phyloP scores from a whole-genome alignment of 192 early-diverging fungal species.

The Gigaspora rosea region DNA sequence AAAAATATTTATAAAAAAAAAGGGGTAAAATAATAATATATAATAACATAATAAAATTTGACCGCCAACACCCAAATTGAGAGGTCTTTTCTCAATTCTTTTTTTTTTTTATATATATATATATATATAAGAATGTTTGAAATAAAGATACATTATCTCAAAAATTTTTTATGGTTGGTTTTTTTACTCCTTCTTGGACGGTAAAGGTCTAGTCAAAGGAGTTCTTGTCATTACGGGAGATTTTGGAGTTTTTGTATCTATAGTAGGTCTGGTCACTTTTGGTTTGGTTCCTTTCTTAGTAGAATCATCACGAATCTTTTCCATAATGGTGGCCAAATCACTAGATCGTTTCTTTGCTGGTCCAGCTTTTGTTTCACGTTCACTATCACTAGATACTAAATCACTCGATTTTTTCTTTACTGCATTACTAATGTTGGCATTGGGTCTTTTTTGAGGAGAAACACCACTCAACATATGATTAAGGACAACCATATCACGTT shows the following conservation, averaged over 20 bases:
- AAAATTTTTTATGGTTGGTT: background rate
- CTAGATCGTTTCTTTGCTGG: background rate
- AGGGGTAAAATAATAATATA: background rate
- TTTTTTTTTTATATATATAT: too few relatives aligned
- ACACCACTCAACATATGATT: constrained; percentile 24
- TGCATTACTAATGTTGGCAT: background rate
- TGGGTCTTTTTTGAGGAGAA: constrained; percentile 5
- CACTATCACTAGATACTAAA: constrained; percentile 28
- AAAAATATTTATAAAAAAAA: background rate
- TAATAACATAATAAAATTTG: background rate
- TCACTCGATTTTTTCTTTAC: constrained; percentile 19
- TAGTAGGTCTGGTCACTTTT: background rate
- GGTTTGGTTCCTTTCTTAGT: background rate
- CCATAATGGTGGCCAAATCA: constrained; percentile 5
- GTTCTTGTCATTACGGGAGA: constrained; percentile 6
- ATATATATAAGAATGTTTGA: background rate
- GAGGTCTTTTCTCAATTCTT: background rate
- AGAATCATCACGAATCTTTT: constrained; percentile 17
- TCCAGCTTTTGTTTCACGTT: background rate
- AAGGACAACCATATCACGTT: constrained; percentile 23
- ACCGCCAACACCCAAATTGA: background rate
- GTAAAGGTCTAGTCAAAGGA: constrained; percentile 25
- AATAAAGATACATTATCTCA: background rate
- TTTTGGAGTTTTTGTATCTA: background rate
- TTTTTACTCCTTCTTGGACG: constrained; percentile 27